phyloP scores from a whole-genome alignment of 768 basidiomycete genomes.

The Russula olivacea region DNA sequence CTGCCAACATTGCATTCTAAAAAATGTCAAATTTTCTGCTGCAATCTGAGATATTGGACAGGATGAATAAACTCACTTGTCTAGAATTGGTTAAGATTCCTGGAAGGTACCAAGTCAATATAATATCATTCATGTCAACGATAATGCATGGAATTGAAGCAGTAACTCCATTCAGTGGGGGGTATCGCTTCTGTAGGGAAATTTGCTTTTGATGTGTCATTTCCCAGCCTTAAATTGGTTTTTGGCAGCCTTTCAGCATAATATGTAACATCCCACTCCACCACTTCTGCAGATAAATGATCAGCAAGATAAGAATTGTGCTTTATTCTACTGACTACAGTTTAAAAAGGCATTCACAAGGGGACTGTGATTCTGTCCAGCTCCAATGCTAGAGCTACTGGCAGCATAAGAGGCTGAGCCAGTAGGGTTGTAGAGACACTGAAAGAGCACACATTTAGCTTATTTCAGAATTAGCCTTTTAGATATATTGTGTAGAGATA shows the following conservation, averaged over 20 bases:
- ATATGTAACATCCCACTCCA: no score
- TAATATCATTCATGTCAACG: not conserved
- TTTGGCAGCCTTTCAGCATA: no score
- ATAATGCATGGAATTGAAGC: not conserved
- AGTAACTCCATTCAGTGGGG: not conserved
- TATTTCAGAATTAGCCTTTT: no score
- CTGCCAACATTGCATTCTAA: no score
- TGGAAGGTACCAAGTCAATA: not conserved
- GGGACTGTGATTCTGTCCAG: not conserved
- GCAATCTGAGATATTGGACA: not conserved
- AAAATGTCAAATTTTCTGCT: not conserved
- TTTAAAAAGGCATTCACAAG: no score
- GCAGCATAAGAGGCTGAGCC: not conserved
- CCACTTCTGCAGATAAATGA: no score
- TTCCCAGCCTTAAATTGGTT: not conserved
- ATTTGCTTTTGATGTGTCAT: not conserved
- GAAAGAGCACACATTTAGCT: not conserved
- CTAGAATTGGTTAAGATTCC: not conserved
- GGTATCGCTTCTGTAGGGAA: not conserved
- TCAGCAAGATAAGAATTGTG: no score
- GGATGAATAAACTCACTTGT: not conserved
- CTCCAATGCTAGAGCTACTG: not conserved
- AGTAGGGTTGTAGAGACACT: no score
- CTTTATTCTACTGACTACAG: no score
- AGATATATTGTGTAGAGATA: no score